Evolutionary conservation across 257 asterid genomes (phyloP).

Genomic region (Nicotiana tomentosiformis): DNA sequence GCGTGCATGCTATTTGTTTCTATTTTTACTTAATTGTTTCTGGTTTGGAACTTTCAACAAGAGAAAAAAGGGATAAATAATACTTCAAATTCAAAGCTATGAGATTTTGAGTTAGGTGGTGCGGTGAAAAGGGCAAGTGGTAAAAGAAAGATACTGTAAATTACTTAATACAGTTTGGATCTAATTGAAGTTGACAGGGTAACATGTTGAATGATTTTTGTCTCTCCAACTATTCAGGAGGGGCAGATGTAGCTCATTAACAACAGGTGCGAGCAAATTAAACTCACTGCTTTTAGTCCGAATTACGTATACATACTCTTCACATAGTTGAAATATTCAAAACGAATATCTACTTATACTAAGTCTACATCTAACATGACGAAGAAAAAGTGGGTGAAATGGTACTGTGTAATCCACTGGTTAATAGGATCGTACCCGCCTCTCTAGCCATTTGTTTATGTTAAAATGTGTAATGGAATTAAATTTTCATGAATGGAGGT

Average conservation of each 20-base stretch:
- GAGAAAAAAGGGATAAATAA: not conserved
- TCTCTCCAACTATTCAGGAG: not conserved
- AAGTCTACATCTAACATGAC: not conserved
- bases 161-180: not conserved
- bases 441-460: not conserved
- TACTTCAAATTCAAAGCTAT: not conserved
- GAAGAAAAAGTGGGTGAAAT: not conserved
- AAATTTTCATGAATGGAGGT: not conserved
- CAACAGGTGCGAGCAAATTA: not conserved
- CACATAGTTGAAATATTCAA: not conserved
- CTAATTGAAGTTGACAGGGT: not conserved
- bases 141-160: not conserved
- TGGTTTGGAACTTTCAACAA: not conserved
- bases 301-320: not conserved
- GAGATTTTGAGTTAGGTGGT: not conserved
- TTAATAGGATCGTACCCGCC: not conserved
- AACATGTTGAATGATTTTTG: not conserved
- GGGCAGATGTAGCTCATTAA: not conserved
- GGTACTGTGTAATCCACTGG: not conserved
- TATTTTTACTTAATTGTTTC: conserved; percentile 1
- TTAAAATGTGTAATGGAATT: not conserved
- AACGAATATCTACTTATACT: not conserved
- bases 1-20: not conserved
- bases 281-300: not conserved
- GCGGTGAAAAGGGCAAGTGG: not conserved